Base-by-base conservation (phyloP, 2,329 filamentous ascomycete species). In the Pseudopyrenochaeta lycopersici region DNA sequence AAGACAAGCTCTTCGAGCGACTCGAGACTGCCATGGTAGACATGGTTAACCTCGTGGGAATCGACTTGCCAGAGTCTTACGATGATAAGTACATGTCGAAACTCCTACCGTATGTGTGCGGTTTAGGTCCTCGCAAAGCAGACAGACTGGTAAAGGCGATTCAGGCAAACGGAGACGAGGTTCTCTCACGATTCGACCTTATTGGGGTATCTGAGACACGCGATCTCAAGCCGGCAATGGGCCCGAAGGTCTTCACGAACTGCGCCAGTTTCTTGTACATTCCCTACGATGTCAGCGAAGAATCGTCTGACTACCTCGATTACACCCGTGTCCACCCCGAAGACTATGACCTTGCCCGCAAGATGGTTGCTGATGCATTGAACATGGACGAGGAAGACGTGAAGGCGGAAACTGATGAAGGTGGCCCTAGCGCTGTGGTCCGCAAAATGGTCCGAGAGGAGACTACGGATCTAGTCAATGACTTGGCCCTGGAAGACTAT, bases 381-480 rank as follows among this genome's bases (percentile, higher is more conserved):
- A 94, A 97, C 73, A 84, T 99, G 63, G 95, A 99, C 66, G 95
- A 99, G 77, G 95, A 99, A 79, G 95, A 99, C 68, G 92, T 99
- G 72, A 96, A 97, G 77, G 92, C 90, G 1, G 93, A 98, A 78
- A 90, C 90, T 4, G 91, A 96, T 62, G 92, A 97, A 70, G 91
- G 92, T 60, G 95, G 95, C 0, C 84, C 90, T 0, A 92, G 91
- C 14, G 95, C 94, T 7, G 93, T 98, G 63, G 91, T 99, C 49
- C 89, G 93, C 58, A 96, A 94, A 76, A 86, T 99, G n/a, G 91
- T 99, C 74, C 91, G 92, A 70, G 92, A 98, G 51, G 91, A 97
- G 42, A 90, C 92, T 62, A 91, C 96, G 66, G 94, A 98, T 68
- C 91, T 93, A 70, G 92, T 99, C 71, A 97, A 98, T 69, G 95